Evolutionary conservation across 345 rosid genomes (phyloP), one percentile per base, ranked within the genome.

Genomic region (Erysimum cheiranthoides): DNA sequence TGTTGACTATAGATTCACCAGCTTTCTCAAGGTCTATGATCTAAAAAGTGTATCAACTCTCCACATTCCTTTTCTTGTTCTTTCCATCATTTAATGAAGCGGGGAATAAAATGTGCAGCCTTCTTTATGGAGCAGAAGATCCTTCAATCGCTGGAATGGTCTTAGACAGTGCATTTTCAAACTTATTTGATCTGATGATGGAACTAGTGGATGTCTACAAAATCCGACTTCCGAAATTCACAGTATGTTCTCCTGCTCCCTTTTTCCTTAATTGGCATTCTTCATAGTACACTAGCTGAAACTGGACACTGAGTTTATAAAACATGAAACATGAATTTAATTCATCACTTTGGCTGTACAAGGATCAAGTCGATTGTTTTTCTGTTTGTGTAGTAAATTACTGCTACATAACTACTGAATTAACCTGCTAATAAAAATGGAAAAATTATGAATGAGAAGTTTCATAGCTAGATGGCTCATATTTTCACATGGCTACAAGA

Each of bases 121-220:
- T 92, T 77, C 91, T 95, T 38, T 95, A 88, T 76, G 99, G 98
- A 85, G 97, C 92, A 54, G 93, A 90, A 78, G 99, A 95, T 67
- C 97, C 99, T 30, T 92, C 99, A 42, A 86, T 92, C 10, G 96
- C 98, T 79, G 99, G 98, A 81, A 92, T 92, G 89, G 98, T 95
- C 81, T 85, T 95, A 77, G 98, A 95, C 78, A 92, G 99, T 79
- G 97, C 98, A 69, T 95, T 95, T 79, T 90, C 98, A 63, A 90
- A 89, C 85, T 86, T 95, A 78, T 92, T 89, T 84, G 93, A 89
- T 84, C 88, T 95, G 61, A 95, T 95, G 99, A 85, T 95, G 96
- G 99, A 95, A 76, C 93, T 95, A 47, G 99, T 90, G 57, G 98
- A 90, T 71, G 88, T 89, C 35, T 92, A 90, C 88, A 92, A 89